phyloP scores from a whole-genome alignment of 352 stramenopile genomes.

The Phytophthora meadii region DNA sequence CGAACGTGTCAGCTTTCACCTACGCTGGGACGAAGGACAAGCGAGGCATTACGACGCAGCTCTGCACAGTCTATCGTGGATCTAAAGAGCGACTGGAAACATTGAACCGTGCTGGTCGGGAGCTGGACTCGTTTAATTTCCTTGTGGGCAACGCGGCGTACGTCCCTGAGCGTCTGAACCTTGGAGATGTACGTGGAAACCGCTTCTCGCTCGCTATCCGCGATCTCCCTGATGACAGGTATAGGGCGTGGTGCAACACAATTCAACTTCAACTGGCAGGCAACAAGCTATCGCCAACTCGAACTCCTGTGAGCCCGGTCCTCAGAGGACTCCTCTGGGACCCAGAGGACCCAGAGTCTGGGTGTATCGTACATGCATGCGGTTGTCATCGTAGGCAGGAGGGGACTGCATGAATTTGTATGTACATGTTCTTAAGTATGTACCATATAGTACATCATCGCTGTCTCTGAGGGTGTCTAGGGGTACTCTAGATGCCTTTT shows the following conservation, averaged over 20 bases:
- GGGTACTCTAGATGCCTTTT: too few species aligned
- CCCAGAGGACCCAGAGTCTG: too few species aligned
- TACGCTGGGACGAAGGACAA: slow-evolving; percentile 99
- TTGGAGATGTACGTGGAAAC: slow-evolving; percentile 95
- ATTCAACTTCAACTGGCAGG: too few species aligned
- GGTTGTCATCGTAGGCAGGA: too few species aligned
- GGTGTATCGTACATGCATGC: too few species aligned
- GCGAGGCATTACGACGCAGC: slow-evolving; percentile 95
- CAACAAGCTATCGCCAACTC: too few species aligned
- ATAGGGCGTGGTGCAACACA: too few species aligned
- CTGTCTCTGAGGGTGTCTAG: not conserved
- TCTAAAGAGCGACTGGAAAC: slow-evolving; percentile 79
- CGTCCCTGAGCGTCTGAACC: slow-evolving; percentile 89
- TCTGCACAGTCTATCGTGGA: slow-evolving; percentile 91
- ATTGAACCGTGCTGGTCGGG: slow-evolving; percentile 72
- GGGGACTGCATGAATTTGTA: too few species aligned
- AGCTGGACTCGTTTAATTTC: slow-evolving; percentile 88
- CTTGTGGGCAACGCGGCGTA: slow-evolving; percentile 94
- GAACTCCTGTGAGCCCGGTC: too few species aligned
- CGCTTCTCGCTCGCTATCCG: slow-evolving; percentile 95
- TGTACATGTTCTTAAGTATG: too few species aligned
- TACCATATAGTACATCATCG: too few species aligned
- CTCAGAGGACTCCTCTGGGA: too few species aligned
- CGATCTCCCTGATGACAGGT: slow-evolving; percentile 58
- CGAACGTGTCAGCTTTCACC: slow-evolving; percentile 80